Evolutionary conservation across 1,139 yeast species (phyloP).

Genomic region (Pichia sp.): DNA sequence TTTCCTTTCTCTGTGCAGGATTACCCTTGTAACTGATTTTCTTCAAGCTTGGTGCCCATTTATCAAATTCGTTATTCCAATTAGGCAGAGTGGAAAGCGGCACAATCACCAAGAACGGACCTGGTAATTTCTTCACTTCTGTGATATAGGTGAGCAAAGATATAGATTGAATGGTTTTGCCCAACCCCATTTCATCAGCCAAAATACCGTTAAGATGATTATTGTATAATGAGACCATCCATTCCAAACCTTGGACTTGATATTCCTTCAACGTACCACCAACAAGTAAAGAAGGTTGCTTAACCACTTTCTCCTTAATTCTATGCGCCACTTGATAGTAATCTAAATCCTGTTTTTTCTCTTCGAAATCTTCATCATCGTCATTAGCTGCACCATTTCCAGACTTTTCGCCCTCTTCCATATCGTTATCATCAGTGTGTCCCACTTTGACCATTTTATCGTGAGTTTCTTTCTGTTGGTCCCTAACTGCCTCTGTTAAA

Average conservation of each 20-base stretch:
- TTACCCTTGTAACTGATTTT: conserved; percentile 86
- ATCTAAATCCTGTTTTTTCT: conserved; percentile 68
- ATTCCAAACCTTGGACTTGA: conserved; percentile 70
- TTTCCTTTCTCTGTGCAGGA: conserved; percentile 72
- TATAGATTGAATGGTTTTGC: conserved; percentile 76
- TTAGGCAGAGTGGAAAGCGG: conserved; percentile 92
- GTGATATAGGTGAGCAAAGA: conserved; percentile 63
- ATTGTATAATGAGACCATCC: conserved; percentile 83
- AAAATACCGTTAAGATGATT: conserved; percentile 75
- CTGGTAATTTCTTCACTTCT: conserved; percentile 54
- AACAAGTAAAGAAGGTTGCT: conserved; percentile 75
- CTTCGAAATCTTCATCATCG: conserved; percentile 51
- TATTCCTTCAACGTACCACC: conserved; percentile 77
- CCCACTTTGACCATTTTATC: conserved; percentile 21
- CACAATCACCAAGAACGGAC: conserved; percentile 80
- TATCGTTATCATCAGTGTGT: conserved; percentile 24
- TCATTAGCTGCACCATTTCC: conserved; percentile 27
- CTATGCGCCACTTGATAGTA: conserved; percentile 93
- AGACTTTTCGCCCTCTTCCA: conserved; percentile 32
- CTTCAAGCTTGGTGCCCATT: conserved; percentile 89
- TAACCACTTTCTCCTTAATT: conserved; percentile 67
- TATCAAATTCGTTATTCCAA: conserved; percentile 94
- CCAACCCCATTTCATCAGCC: conserved; percentile 86
- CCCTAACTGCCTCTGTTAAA: conserved; percentile 82
- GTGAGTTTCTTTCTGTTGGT: conserved; percentile 60